Conservation (phyloP, 306 rosid species). For the Quercus agrifolia region DNA sequence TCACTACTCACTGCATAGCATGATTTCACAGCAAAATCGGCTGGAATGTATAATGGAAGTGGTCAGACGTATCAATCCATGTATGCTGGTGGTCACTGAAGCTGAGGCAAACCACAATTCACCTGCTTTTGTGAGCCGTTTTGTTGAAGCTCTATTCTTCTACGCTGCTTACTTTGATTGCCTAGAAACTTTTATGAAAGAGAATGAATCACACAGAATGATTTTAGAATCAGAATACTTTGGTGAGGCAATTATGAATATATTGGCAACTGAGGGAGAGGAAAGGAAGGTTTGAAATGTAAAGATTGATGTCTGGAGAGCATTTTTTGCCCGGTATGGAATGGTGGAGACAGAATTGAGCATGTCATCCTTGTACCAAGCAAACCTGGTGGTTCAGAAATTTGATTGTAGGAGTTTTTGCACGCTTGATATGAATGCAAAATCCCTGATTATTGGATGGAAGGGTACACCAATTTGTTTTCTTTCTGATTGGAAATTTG, state of each 20-base stretch:
- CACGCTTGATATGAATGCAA: conserved; percentile 42
- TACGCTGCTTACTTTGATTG: conserved; percentile 57
- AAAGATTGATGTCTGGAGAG: conserved; percentile 69
- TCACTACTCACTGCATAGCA: conserved; percentile 16
- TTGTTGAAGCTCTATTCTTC: conserved; percentile 61
- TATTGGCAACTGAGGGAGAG: conserved; percentile 52
- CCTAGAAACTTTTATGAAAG: conserved; percentile 39
- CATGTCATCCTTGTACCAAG: conserved; percentile 49
- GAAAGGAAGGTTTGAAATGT: conserved; percentile 49
- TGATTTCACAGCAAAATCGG: conserved; percentile 37
- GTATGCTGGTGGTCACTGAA: conserved; percentile 45
- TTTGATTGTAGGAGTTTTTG: conserved; percentile 40
- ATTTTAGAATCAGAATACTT: conserved; percentile 40
- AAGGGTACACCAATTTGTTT: conserved; percentile 64
- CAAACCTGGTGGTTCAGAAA: conserved; percentile 36
- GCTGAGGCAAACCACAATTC: conserved; percentile 63
- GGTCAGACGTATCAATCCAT: conserved; percentile 36
- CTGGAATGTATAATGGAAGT: conserved; percentile 51
- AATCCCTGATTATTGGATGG: conserved; percentile 51
- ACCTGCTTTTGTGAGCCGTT: conserved; percentile 50
- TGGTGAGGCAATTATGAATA: conserved; percentile 44
- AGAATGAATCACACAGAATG: conserved; percentile 35
- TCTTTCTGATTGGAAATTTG: conserved; percentile 64
- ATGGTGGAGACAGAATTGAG: conserved; percentile 57
- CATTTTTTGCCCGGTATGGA: conserved; percentile 48